Base-by-base conservation (phyloP, 805 yeast species). In the Wickerhamomyces alni region DNA sequence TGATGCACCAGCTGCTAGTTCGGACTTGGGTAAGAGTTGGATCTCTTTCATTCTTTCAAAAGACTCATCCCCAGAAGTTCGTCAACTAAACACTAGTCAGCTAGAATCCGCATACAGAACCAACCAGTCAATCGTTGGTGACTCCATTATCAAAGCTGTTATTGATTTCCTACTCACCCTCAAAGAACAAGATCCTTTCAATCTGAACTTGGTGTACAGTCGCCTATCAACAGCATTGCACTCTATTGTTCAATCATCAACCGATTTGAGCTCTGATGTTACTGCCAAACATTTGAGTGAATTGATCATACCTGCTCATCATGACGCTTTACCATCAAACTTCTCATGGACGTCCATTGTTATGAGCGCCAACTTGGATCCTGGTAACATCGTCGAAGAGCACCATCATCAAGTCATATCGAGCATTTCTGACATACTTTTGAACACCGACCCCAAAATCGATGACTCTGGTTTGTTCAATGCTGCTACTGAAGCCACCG, bases 281-380 rank as follows among this genome's bases (percentile, higher is more conserved):
- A 41, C 65, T 35, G 52, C 56, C 4, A 41, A 55, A 8, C 61
- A 66, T 17, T 45, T 80, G 13, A 44, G 69, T 16, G 59, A 66
- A 9, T 43, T 67, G 15, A 52, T 79, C 15, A 55, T 76, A 18
- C 45, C 72, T 6, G 49, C 72, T 15, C 83, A 80, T 50, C 69
- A 67, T 42, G 36, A 50, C 2, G 38, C 48, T 3, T 55, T 75
- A n/a, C 46, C 59, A 45, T 62, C 67, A 55, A 62, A 73, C 43
- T 45, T 48, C 11, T 80, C 82, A 2, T 91, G 98, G 98, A 82
- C 87, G 26, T 84, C 84, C 0, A 60, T 87, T 31, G 79, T 79
- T 28, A 74, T 81, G 50, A 65, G 74, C 34, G 72, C 83, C 8
- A 54, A 61, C 2, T 51, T 72, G 24, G 94, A 89, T 55, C 86